Base-by-base conservation (phyloP, 1,139 yeast species). In the Lodderomyces pseudojiufengensis region DNA sequence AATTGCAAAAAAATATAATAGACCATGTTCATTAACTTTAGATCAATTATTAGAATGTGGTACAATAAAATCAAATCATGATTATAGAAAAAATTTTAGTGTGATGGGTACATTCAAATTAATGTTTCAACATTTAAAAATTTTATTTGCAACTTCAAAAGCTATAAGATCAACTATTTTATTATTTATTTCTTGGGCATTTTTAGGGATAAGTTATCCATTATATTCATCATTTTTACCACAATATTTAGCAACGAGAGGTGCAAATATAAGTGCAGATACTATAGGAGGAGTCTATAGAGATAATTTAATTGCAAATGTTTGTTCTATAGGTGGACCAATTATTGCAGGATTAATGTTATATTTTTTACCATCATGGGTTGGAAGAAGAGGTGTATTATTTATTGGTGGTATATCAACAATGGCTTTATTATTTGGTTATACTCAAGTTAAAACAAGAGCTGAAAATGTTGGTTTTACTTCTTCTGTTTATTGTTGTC, bases 21-120 rank as follows among this genome's bases (percentile, higher is more conserved):
- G 78, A 35, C 45, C 54, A 4, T 65, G 66, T 38, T 54, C 70
- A 10, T 54, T 75, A 32, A 70, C 78, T 1, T 42, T 73, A 24
- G 76, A 74, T 41, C 59, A 69, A 38, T 57, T 77, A 32, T 42
- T 51, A 34, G 63, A 51, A 0, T 67, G 76, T 49, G 81, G 79
- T 33, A 65, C 61, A 31, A 57, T 67, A 36, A 50, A 54, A 25
- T 40, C 50, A 9, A 56, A 56, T 40, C 49, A 49, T 13, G 59
- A 55, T 40, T 47, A 46, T 36, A 45, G 63, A 38, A 43, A 52
- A 31, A 38, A 52, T 24, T 41, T 37, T 23, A 40, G 46, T 24
- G 11, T 61, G 24, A 40, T 25, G 18, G 58, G 60, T 2, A 50
- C 51, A 13, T 32, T 48, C 3, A 36, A 35, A 15, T 46, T 61